These are phyloP conservation scores for Collybia mongolica DNA, from an alignment of 768 basidiomycete species.

Conservation along the genomic window DNA sequence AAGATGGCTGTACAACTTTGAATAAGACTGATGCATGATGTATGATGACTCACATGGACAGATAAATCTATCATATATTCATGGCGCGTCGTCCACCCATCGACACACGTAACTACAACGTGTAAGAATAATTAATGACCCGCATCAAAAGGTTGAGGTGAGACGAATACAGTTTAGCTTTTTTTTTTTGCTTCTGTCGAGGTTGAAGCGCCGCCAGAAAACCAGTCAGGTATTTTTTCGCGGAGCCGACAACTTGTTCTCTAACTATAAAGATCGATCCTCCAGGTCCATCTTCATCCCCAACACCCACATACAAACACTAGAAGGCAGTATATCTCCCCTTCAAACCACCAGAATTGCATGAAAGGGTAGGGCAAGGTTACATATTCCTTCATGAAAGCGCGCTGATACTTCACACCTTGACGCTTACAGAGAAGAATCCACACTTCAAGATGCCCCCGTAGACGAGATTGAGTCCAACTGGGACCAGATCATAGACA, in stretches of 20 bases:
- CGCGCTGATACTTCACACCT: neutral
- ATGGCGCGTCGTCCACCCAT: too few species aligned
- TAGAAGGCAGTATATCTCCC: slow-evolving; percentile 28
- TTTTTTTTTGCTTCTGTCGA: neutral
- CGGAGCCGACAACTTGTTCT: slow-evolving; percentile 1
- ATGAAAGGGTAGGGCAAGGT: slow-evolving; percentile 20
- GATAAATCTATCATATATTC: too few species aligned
- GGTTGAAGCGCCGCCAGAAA: slow-evolving; percentile 19
- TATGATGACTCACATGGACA: too few species aligned
- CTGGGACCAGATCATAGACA: slow-evolving; percentile 97
- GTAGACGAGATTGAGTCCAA: slow-evolving; percentile 96
- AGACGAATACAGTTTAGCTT: too few species aligned
- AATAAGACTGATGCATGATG: too few species aligned
- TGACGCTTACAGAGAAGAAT: slow-evolving; percentile 51
- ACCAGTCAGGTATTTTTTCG: slow-evolving; percentile 10
- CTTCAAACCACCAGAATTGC: slow-evolving; percentile 22
- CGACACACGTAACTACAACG: too few species aligned
- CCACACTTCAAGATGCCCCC: slow-evolving; percentile 72
- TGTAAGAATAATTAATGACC: too few species aligned
- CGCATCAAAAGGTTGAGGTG: too few species aligned
- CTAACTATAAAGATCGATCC: slow-evolving; percentile 1
- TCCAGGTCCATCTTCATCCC: slow-evolving; percentile 10
- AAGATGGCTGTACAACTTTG: too few species aligned
- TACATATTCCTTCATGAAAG: neutral
- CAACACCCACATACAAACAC: slow-evolving; percentile 16